Conservation (phyloP, 2,329 filamentous ascomycete species). For the Trichoderma sp. region DNA sequence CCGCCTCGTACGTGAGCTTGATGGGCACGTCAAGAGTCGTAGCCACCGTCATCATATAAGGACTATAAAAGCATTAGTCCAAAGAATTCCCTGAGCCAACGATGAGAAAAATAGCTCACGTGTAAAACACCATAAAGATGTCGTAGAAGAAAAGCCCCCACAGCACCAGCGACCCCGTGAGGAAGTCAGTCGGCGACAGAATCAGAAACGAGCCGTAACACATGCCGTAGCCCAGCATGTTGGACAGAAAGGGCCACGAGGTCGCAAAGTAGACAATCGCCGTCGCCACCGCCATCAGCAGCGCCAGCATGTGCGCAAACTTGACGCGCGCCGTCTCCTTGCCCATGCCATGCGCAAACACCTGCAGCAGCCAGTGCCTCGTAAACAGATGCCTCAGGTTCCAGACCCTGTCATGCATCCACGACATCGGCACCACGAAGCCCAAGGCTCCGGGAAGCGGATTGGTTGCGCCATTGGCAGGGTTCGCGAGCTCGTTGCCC, state of each 20-base stretch:
- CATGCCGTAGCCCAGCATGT: conserved; percentile 83
- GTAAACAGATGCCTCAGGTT: conserved; percentile 53
- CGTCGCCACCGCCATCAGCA: conserved; percentile 56
- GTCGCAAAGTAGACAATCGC: conserved; percentile 70
- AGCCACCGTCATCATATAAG: conserved; percentile 84
- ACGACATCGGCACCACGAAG: conserved; percentile 40
- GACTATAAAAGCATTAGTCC: conserved; percentile 46
- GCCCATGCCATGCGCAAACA: conserved; percentile 55
- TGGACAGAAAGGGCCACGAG: conserved; percentile 64
- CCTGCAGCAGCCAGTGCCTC: conserved; percentile 54
- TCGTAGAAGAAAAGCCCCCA: conserved; percentile 89
- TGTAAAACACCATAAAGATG: conserved; percentile 89
- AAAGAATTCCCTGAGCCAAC: conserved; percentile 31
- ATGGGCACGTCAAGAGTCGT: conserved; percentile 89
- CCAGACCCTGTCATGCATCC: conserved; percentile 46
- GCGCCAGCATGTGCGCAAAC: conserved; percentile 59
- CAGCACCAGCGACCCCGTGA: conserved; percentile 77
- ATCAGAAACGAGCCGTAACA: conserved; percentile 81
- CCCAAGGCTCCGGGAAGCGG: conserved; percentile 40
- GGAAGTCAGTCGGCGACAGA: conserved; percentile 86
- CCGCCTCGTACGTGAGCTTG: conserved; percentile 76
- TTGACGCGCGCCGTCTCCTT: conserved; percentile 54
- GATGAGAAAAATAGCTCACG: conserved; percentile 50
- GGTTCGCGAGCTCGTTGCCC: conserved; percentile 37
- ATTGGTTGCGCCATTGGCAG: conserved; percentile 29